phyloP scores from a whole-genome alignment of 371 early-diverging fungal species.

The Mortierella sp. region DNA sequence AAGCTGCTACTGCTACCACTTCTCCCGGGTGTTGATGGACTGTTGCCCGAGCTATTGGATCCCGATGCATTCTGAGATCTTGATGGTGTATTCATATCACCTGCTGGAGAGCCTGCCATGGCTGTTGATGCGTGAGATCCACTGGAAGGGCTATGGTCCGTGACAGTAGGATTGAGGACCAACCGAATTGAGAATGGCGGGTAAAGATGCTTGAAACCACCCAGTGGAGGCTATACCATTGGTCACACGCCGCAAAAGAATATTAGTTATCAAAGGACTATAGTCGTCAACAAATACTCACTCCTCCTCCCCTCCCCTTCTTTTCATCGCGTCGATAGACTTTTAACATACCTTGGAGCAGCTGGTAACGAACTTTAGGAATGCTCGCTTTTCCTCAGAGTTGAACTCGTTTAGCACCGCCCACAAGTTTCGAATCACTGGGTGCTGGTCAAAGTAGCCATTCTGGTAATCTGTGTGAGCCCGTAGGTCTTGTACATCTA shows the following conservation, averaged over 20 bases:
- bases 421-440: constrained; percentile 86
- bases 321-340: too few relatives aligned
- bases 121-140: too few relatives aligned
- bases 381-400: constrained; percentile 73
- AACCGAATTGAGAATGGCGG: constrained; percentile 79
- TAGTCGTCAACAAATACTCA: too few relatives aligned
- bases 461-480: constrained; percentile 87
- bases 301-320: too few relatives aligned
- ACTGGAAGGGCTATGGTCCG: constrained; percentile 8
- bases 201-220: constrained; percentile 84
- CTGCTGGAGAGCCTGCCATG: too few relatives aligned
- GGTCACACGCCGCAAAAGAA: too few relatives aligned
- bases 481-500: constrained; percentile 80
- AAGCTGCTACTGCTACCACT: constrained; percentile 19
- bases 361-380: constrained; percentile 90
- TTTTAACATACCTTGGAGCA: constrained; percentile 71
- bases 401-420: constrained; percentile 71
- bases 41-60: not conserved
- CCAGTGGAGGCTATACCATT: constrained; percentile 78
- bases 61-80: constrained; percentile 8
- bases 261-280: too few relatives aligned
- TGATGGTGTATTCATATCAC: not conserved
- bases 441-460: constrained; percentile 80
- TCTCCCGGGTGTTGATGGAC: not conserved
- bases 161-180: constrained; percentile 49